Percentiles rank a stretch among this genome's conserved stretches.
phyloP scores from a whole-genome alignment of 78 protist species.

The Dictyostelium purpureum region DNA sequence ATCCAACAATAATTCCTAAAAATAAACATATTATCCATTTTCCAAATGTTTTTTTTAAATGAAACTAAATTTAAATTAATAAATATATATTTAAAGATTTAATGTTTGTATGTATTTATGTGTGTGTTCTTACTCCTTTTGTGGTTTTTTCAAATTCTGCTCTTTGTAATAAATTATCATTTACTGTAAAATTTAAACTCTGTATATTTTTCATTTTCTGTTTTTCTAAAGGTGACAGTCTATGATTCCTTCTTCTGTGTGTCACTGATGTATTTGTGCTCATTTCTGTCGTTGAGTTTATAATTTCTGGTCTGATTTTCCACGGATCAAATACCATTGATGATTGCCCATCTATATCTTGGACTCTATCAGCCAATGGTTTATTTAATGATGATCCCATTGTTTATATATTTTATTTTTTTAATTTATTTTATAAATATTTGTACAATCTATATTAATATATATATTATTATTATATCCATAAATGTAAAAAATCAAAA shows the following conservation, averaged over 20 bases:
- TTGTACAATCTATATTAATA: no score
- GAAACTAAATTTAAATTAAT: not conserved
- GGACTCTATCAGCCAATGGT: not conserved
- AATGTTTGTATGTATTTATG: no score
- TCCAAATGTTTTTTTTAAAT: constrained; percentile 68
- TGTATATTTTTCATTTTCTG: constrained; percentile 67
- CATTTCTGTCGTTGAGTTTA: not conserved
- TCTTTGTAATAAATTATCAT: constrained; percentile 47
- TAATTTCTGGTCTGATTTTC: not conserved
- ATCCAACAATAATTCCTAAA: constrained; percentile 53
- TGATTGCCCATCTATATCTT: not conserved
- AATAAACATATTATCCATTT: constrained; percentile 68
- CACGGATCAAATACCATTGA: constrained; percentile 32
- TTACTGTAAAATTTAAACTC: constrained; percentile 52
- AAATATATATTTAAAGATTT: not conserved
- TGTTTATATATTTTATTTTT: not conserved
- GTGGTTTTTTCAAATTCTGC: constrained; percentile 39
- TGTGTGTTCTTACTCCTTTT: not conserved
- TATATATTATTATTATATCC: no score
- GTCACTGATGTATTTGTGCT: constrained; percentile 25
- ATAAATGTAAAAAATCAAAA: no score
- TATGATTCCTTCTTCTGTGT: constrained; percentile 56
- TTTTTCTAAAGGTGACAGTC: constrained; percentile 47
- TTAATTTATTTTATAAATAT: not conserved
- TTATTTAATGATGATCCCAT: constrained; percentile 45